Evolutionary conservation across 2,329 filamentous ascomycete species (phyloP), one percentile per base, ranked within the genome.

Genomic region (Ceratocystis smalleyi): DNA sequence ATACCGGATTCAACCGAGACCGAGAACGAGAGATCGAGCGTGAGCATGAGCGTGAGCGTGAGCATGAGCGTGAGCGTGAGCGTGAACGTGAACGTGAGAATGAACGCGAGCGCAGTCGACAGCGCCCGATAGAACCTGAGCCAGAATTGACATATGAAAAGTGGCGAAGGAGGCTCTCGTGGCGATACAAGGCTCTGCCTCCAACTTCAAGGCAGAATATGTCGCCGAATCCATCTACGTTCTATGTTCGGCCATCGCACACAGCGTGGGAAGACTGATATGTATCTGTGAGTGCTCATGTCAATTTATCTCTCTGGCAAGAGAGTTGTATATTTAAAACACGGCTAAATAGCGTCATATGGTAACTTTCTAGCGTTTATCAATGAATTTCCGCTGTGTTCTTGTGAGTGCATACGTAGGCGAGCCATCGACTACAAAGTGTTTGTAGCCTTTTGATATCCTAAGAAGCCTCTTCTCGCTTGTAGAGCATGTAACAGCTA

Each of bases 231-330:
- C 24, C 24, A 17, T 57, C 51, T 5, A 57, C 51, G 7, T 57
- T 57, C 32, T 57, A 57, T 24, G 51, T 57, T 7, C 51, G 51
- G 51, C 51, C 51, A 8, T 57, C 51, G 3, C 51, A 57, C 7
- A 7, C 35, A 12, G 35, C 35, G 35, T 12, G 35, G 10, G 35
- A 10, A 40, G 10, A 10, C 0, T 40, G 35, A 40, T 10, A 12
- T 4, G 2, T 10, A 40, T 40, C 4, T 10, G 35, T 40, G 35
- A 40, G 35, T 40, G 35, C 12, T 3, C 10, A 8, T 35, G 10
- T 40, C 10, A 12, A 5, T 40, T 3, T 12, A 12, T 40, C 10
- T 40, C 0, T 12, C 10, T 0, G 10, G 0, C 12, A 0, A 40
- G 35, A 40, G 35, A 40, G 35, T 40, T 40, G 1, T 40, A 40